Base-by-base conservation (phyloP, 2,329 filamentous ascomycete genomes). In the Aspergillus sp. region DNA sequence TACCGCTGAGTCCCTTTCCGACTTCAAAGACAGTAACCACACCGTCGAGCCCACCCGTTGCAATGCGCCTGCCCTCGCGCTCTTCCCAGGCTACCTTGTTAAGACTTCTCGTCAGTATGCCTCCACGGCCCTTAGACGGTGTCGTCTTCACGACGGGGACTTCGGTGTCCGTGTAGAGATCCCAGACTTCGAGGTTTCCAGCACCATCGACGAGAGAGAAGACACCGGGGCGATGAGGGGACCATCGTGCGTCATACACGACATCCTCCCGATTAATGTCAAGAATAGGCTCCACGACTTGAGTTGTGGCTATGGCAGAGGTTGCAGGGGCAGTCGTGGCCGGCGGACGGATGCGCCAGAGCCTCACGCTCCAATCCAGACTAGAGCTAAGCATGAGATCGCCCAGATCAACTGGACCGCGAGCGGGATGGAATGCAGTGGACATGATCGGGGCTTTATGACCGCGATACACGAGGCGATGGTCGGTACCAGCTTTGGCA, bases 1-100 rank as follows among this genome's bases (percentile, higher is more conserved):
- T 93, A 25, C 93, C 92, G 75, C 66, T 93, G 86, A 69, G 84
- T 81, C 23, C 92, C 89, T 59, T 79, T 27, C 79, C 79, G 23
- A 99, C 94, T 78, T 99, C 95, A 72, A 98, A 99, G 7, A 99
- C 87, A 0, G 90, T 96, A 21, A 97, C 83, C 1, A 92, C 87
- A 10, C 94, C 94, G 71, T 97, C 93, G 62, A 99, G 89, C 3
- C 95, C 95, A 48, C 95, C 96, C 0, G 92, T 92, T 1, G 94
- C 95, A 54, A 98, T 80, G 54, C 91, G 85, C 76, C 90, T 90
- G 52, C 95, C 96, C 73, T 97, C 93, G 48, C 87, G 89, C 69
- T 88, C 87, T 78, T 99, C 95, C 95, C 95, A 99, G 0, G 92
- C 90, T 47, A 97, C 82, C 80, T 95, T 96, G 77, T 99, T 99